These are phyloP conservation scores for Fusarium gaditjirri DNA, from an alignment of 2,329 filamentous ascomycete species.

Conservation along the genomic window DNA sequence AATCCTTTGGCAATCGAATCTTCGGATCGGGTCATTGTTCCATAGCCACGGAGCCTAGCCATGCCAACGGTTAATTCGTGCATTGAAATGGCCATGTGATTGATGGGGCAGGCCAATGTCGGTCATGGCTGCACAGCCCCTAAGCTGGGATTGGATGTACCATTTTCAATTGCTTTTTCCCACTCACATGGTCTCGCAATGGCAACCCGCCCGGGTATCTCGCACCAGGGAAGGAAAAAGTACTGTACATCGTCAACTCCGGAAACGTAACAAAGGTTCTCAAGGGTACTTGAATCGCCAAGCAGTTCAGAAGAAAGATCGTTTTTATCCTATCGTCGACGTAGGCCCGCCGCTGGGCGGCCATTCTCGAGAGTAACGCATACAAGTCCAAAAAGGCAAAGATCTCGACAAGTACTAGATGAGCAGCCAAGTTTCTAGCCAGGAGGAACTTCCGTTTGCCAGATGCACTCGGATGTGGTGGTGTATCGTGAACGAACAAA, in stretches of 20 bases:
- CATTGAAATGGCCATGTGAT: conserved; percentile 43
- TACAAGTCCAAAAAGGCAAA: conserved; percentile 18
- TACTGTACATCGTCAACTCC: conserved; percentile 35
- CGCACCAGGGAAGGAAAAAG: conserved; percentile 35
- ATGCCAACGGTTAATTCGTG: conserved; percentile 33
- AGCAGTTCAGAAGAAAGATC: conserved; percentile 15
- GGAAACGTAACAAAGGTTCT: conserved; percentile 27
- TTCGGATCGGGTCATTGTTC: conserved; percentile 33
- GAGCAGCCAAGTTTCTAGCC: conserved; percentile 15
- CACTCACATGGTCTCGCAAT: conserved; percentile 26
- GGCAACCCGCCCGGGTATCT: conserved; percentile 20
- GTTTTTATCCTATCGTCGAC: conserved; percentile 12
- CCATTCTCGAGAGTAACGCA: conserved; percentile 5
- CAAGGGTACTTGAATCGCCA: conserved; percentile 25
- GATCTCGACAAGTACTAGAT: conserved; percentile 9
- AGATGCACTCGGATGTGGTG: conserved; percentile 15
- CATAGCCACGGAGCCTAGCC: conserved; percentile 41
- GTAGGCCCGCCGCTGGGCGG: conserved; percentile 10
- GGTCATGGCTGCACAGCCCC: conserved; percentile 40
- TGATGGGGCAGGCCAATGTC: conserved; percentile 40
- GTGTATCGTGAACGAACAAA: conserved; percentile 24
- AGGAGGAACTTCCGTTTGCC: conserved; percentile 18
- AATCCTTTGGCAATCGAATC: conserved; percentile 34
- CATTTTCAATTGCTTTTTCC: conserved; percentile 40
- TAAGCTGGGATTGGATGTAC: conserved; percentile 36